Evolutionary conservation across 257 asterid genomes (phyloP).

Genomic region (Knoxia roxburghii): DNA sequence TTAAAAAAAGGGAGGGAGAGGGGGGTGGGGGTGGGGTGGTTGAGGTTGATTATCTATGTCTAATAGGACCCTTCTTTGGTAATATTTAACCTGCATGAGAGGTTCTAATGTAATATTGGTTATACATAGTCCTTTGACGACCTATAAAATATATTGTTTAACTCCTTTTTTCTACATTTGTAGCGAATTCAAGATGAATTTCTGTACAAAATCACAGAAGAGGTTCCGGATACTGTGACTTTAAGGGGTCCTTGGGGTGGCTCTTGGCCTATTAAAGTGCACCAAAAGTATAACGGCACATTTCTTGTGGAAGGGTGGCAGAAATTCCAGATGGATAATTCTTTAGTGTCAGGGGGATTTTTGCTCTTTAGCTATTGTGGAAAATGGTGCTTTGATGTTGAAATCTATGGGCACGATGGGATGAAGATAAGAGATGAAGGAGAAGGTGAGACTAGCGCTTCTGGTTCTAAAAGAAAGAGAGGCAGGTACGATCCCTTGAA

Average conservation of each 20-base stretch:
- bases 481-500: not conserved
- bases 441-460: not conserved
- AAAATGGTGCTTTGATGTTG: not conserved
- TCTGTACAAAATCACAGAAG: not conserved
- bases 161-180: not conserved
- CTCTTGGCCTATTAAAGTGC: not conserved
- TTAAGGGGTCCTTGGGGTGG: not conserved
- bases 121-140: too few relatives aligned
- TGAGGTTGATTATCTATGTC: too few relatives aligned
- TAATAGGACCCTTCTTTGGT: too few relatives aligned
- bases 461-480: not conserved
- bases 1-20: too few relatives aligned
- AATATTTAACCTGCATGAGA: too few relatives aligned
- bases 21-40: too few relatives aligned
- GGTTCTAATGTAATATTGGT: too few relatives aligned
- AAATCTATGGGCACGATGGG: not conserved
- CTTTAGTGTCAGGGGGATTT: not conserved
- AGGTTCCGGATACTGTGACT: not conserved
- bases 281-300: not conserved
- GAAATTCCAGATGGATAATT: not conserved
- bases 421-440: not conserved
- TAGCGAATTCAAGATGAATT: conserved; percentile 4
- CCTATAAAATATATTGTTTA: too few relatives aligned
- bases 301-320: conserved; percentile 9
- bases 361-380: not conserved